phyloP scores from a whole-genome alignment of 192 early-diverging fungal genomes.

The Backusella sp. region DNA sequence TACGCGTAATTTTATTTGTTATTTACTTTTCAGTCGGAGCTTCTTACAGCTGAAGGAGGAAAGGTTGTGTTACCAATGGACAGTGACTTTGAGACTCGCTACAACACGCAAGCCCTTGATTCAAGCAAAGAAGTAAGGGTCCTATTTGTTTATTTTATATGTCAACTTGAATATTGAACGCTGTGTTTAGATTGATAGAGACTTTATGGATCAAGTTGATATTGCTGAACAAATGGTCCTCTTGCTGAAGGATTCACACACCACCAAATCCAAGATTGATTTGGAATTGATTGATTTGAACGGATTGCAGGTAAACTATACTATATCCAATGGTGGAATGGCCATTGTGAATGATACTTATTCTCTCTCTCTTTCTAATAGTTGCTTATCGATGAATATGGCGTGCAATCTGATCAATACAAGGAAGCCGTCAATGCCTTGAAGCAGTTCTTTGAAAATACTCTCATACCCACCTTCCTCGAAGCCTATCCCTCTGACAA shows the following conservation, averaged over 20 bases:
- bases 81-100: constrained; percentile 1
- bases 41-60: not conserved
- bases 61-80: not conserved
- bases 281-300: constrained; percentile 19
- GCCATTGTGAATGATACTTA: too few relatives aligned
- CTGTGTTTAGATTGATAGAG: constrained; percentile 15
- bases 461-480: constrained; percentile 20
- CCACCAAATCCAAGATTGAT: constrained; percentile 11
- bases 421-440: constrained; percentile 4
- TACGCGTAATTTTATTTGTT: constrained; percentile 6
- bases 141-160: too few relatives aligned
- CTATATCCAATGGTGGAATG: too few relatives aligned
- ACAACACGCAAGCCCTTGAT: constrained; percentile 11
- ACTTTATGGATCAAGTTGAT: constrained; percentile 22
- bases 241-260: not conserved
- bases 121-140: constrained; percentile 14
- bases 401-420: constrained; percentile 16
- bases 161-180: not conserved
- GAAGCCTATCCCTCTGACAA: constrained; percentile 11
- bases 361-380: not conserved
- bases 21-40: constrained; percentile 8
- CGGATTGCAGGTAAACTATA: constrained; percentile 14
- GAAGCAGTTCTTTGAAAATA: constrained; percentile 18
- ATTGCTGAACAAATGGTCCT: not conserved
- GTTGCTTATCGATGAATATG: constrained; percentile 1